Evolutionary conservation across 352 stramenopile genomes (phyloP).

Genomic region (Globisporangium yorkense): DNA sequence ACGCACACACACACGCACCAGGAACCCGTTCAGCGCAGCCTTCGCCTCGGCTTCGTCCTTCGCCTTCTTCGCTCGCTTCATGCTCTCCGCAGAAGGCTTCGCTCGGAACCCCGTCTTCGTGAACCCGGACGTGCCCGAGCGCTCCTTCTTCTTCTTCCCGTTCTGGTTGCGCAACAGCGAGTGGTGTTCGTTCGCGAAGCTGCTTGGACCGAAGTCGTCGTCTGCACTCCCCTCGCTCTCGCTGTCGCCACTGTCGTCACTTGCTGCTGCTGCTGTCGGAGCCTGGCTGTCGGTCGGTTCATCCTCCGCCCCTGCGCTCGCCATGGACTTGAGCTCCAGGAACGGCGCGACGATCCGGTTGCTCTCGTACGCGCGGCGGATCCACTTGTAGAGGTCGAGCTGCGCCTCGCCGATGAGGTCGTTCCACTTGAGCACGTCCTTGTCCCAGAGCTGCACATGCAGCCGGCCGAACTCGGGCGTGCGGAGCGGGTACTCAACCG

Average conservation of each 20-base stretch:
- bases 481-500: conserved; percentile 73
- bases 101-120: conserved; percentile 20
- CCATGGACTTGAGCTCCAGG: conserved; percentile 42
- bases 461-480: conserved; percentile 81
- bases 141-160: conserved; percentile 12
- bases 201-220: conserved; percentile 1
- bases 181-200: conserved; percentile 32
- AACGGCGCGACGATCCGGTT: conserved; percentile 60
- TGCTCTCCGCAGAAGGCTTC: conserved; percentile 16
- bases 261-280: not conserved
- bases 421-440: conserved; percentile 91
- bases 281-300: not conserved
- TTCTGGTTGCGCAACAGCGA: conserved; percentile 28
- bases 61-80: conserved; percentile 24
- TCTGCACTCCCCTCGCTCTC: not conserved
- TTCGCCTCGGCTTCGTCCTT: conserved; percentile 56
- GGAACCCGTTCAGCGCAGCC: conserved; percentile 47
- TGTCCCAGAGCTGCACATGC: conserved; percentile 91
- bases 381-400: conserved; percentile 81
- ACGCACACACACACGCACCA: conserved; percentile 18
- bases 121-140: conserved; percentile 10
- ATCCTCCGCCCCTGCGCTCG: not conserved
- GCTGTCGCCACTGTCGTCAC: not conserved
- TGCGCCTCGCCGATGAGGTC: conserved; percentile 85
- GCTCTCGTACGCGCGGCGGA: conserved; percentile 54